Percentiles rank a stretch among this genome's conserved stretches.
phyloP scores from a whole-genome alignment of 148 eudicot genomes.

The Selenicereus undatus region DNA sequence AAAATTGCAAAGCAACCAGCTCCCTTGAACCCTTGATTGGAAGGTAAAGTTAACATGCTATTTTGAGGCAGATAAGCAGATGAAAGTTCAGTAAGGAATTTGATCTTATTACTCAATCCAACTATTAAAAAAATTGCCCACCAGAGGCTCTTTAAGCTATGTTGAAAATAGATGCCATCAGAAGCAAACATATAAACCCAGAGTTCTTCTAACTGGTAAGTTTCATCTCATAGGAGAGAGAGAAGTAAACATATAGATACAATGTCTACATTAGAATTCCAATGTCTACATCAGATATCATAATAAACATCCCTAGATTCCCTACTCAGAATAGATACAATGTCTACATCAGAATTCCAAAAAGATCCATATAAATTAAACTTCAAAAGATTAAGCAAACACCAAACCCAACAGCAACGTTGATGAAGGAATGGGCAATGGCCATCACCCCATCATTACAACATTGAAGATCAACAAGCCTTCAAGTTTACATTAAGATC shows the following conservation, averaged over 20 bases:
- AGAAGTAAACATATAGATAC: not conserved
- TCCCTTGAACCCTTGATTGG: not conserved
- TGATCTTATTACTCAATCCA: not conserved
- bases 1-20: not conserved
- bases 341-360: not conserved
- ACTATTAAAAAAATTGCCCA: not conserved
- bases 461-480: not conserved
- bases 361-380: conserved; percentile 1
- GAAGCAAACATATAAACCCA: not conserved
- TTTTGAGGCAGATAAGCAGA: not conserved
- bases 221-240: not conserved
- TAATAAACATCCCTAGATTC: not conserved
- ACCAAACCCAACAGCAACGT: not conserved
- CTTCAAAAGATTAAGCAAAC: conserved; percentile 3
- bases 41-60: not conserved
- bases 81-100: not conserved
- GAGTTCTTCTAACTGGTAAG: not conserved
- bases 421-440: not conserved
- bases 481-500: not conserved
- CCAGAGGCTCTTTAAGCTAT: not conserved
- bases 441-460: not conserved
- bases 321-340: not conserved
- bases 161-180: not conserved
- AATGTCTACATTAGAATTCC: not conserved
- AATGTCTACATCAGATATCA: too few relatives aligned